These are phyloP conservation scores for Blumeria graminis DNA, from an alignment of 2,329 filamentous ascomycete genomes.

Conservation along the genomic window DNA sequence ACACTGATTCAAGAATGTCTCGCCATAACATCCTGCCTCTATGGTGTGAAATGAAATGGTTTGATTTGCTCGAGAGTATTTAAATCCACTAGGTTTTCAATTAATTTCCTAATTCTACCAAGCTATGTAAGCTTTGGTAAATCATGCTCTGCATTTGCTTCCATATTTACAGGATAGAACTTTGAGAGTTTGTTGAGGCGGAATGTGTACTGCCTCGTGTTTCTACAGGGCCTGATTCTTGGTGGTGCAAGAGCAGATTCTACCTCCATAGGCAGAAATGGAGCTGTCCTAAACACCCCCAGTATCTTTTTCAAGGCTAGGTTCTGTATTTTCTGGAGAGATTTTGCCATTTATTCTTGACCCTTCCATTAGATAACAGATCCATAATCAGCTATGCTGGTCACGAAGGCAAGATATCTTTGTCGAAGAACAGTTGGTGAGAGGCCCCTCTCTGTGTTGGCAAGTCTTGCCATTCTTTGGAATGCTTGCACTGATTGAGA, in stretches of 20 bases:
- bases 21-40: too few relatives aligned
- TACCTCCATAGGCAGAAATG: background rate
- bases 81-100: background rate
- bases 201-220: background rate
- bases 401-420: background rate
- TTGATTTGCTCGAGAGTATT: background rate
- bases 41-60: background rate
- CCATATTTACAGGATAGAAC: background rate
- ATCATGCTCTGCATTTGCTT: background rate
- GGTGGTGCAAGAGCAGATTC: background rate
- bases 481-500: background rate
- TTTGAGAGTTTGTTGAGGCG: background rate
- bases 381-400: background rate
- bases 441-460: background rate
- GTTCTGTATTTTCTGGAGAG: background rate
- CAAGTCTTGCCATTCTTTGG: background rate
- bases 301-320: background rate
- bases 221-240: background rate
- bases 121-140: background rate
- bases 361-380: background rate
- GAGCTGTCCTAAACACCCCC: background rate
- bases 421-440: background rate
- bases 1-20: too few relatives aligned
- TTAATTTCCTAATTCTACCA: background rate
- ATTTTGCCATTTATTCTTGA: background rate